A percentile compares a stretch with the other conserved stretches of the same genome.
Evolutionary conservation across 2,329 filamentous ascomycete genomes (phyloP).

Genomic region (Ascochyta viciae-villosae): DNA sequence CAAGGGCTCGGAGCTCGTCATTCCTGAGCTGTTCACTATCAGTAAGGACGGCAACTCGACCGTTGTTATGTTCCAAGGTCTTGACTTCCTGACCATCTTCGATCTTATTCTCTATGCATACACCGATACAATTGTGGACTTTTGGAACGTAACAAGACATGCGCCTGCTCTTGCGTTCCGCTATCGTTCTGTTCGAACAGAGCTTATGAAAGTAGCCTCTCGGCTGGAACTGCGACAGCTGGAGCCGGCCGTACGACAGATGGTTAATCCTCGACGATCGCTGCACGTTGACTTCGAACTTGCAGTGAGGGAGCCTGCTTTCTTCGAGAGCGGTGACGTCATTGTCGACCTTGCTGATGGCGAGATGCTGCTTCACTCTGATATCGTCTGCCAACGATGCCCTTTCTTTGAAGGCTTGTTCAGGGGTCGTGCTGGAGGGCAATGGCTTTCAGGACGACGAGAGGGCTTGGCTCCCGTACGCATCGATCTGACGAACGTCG

Average conservation of each 20-base stretch:
- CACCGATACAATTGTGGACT: constrained; percentile 78
- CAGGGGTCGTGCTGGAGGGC: constrained; percentile 81
- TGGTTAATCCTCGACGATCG: constrained; percentile 69
- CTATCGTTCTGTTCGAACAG: constrained; percentile 80
- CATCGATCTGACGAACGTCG: constrained; percentile 84
- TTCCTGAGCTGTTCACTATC: constrained; percentile 68
- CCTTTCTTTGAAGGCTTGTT: constrained; percentile 94
- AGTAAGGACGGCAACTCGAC: constrained; percentile 60
- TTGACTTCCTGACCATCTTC: constrained; percentile 80
- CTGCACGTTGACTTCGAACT: constrained; percentile 73
- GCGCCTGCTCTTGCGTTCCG: constrained; percentile 70
- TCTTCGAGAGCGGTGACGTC: constrained; percentile 81
- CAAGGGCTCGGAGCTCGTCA: constrained; percentile 60
- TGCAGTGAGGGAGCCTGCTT: constrained; percentile 72
- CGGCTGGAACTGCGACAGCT: constrained; percentile 73
- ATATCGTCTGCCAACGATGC: constrained; percentile 80
- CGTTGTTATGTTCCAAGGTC: constrained; percentile 69
- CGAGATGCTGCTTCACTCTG: constrained; percentile 74
- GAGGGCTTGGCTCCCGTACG: constrained; percentile 61
- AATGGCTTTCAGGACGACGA: constrained; percentile 80
- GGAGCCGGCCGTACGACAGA: constrained; percentile 78
- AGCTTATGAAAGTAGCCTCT: constrained; percentile 86
- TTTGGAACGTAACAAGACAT: constrained; percentile 81
- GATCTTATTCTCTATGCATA: constrained; percentile 84
- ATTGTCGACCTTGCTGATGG: constrained; percentile 80